Evolutionary conservation across 2,329 filamentous ascomycete species (phyloP).

Genomic region (Pestalotiopsis sp.): DNA sequence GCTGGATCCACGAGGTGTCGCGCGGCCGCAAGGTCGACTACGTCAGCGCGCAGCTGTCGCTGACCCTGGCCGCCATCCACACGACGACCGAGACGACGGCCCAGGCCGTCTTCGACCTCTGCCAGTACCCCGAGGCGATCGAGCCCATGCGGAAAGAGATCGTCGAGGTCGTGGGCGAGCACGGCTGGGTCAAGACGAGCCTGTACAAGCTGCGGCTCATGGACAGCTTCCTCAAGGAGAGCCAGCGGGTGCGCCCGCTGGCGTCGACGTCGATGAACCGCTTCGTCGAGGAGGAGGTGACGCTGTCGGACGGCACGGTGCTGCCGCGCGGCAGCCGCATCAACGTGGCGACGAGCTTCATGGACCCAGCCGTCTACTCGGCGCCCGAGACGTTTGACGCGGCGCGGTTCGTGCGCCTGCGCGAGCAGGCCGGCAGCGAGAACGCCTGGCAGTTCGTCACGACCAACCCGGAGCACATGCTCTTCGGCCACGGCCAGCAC

Average conservation of each 20-base stretch:
- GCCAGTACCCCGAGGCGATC: constrained; percentile 43
- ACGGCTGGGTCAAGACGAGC: constrained; percentile 36
- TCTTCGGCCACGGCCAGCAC: constrained; percentile 45
- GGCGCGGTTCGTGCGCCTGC: constrained; percentile 31
- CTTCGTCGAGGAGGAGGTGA: constrained; percentile 27
- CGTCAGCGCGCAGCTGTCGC: constrained; percentile 35
- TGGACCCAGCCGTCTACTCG: constrained; percentile 28
- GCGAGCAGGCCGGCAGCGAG: constrained; percentile 32
- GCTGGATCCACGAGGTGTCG: constrained; percentile 45
- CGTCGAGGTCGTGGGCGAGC: constrained; percentile 31
- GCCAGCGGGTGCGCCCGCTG: constrained; percentile 34
- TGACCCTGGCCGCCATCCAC: constrained; percentile 45
- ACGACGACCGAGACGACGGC: constrained; percentile 41
- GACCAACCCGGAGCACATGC: constrained; percentile 32
- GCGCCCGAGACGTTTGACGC: constrained; percentile 34
- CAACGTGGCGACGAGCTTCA: constrained; percentile 31
- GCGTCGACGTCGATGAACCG: constrained; percentile 30
- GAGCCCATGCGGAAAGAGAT: constrained; percentile 50
- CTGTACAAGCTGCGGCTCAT: constrained; percentile 38
- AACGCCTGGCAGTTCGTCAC: constrained; percentile 40
- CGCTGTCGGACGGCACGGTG: constrained; percentile 31
- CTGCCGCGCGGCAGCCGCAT: constrained; percentile 31
- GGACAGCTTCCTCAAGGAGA: constrained; percentile 46
- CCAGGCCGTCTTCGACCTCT: constrained; percentile 47
- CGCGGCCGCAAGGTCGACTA: constrained; percentile 34